Base-by-base conservation (phyloP, 176 grass and related monocot genomes). In the Oryza australiensis region DNA sequence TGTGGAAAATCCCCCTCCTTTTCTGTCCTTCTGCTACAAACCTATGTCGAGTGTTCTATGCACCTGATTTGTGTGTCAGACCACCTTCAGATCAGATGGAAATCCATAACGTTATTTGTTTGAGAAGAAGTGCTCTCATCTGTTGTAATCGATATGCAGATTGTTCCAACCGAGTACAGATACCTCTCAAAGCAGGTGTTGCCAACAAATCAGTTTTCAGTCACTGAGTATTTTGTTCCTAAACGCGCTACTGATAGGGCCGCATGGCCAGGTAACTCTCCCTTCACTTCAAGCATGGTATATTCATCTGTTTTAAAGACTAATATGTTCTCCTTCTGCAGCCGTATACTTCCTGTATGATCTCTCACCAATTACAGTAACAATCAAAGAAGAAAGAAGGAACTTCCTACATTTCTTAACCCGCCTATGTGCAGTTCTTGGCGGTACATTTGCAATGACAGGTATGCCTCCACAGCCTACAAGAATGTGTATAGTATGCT, bases 391-490 rank as follows among this genome's bases (percentile, higher is more conserved):
- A 88, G 96, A 94, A 87, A 88, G 93, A 42, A 83, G 89, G 8
- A 95, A 94, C 62, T 99, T 99, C 87, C 93, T 99, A 26, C 96
- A 99, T 90, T 99, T 99, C 76, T 23, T 99, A 35, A 99, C 96
- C 59, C 96, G 93, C 60, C 74, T 99, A 10, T 99, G 93, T 86
- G 96, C 96, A 20, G 91, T 99, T 65, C 96, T 99, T 91, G 96
- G 96, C 16, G 96, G 96, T 53, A 99, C 96, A 80, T 99, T 99
- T 93, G 96, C 96, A 75, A 85, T 99, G 91, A 99, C 93, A 84
- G 96, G 96, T 98, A 66, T 57, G 30, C 16, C 5, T 84, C 24
- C 68, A 73, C 73, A 73, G 71, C 66, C 49, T 66, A 35, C 64
- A 74, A 24, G 51, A 63, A 49, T 78, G 18, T 15, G 12, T 29